Conservation (phyloP, 2,329 filamentous ascomycete species). For the Colletotrichum sublineola region DNA sequence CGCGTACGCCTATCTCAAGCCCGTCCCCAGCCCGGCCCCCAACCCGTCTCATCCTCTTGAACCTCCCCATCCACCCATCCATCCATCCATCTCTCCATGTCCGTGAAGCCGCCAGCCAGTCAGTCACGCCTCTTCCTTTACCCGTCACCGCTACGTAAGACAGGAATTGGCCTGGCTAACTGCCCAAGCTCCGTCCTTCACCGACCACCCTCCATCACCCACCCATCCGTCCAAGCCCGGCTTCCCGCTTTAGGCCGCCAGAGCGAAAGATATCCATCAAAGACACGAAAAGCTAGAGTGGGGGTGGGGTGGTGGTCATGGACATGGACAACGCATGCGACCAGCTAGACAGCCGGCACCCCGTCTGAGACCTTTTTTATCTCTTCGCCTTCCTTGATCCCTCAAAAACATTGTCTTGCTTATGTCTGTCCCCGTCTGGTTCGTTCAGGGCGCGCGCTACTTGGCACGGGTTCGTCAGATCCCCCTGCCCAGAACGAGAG, state of each 20-base stretch:
- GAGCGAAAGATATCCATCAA: background rate
- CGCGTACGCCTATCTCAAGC: conserved; percentile 1
- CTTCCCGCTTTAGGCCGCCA: background rate
- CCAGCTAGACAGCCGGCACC: background rate
- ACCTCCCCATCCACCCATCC: no score
- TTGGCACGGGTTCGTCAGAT: background rate
- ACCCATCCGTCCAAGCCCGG: background rate
- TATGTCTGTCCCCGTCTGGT: background rate
- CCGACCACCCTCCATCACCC: background rate
- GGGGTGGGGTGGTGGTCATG: no score
- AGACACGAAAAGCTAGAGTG: background rate
- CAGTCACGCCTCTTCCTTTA: background rate
- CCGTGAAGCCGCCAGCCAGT: background rate
- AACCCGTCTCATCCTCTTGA: background rate
- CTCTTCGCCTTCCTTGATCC: background rate
- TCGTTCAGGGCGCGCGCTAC: background rate
- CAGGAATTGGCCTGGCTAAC: background rate
- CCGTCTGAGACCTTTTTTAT: background rate
- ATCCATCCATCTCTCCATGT: background rate
- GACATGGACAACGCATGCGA: background rate
- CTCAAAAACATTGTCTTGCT: background rate
- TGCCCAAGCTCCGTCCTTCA: background rate
- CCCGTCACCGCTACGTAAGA: background rate
- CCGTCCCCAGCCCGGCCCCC: background rate
- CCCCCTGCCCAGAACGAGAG: background rate